Conservation (phyloP, 164 flowering plant genomes). For the Malania oleifera region DNA sequence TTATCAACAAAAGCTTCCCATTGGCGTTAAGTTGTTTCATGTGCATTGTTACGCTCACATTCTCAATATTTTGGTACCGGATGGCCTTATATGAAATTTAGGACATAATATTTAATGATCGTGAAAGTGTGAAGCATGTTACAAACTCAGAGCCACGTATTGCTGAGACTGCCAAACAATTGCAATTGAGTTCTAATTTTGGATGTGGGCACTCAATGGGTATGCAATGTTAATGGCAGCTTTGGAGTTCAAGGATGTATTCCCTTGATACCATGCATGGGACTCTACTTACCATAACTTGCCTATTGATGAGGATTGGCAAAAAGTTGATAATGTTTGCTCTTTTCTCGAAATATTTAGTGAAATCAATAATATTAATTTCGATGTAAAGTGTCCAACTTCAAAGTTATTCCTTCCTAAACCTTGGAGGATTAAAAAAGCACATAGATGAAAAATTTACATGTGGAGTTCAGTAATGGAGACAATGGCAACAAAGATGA, state of each 20-base stretch:
- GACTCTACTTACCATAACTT: not conserved
- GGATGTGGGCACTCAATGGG: not conserved
- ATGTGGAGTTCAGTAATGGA: no score
- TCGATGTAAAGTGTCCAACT: no score
- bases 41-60: not conserved
- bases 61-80: not conserved
- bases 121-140: not conserved
- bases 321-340: not conserved
- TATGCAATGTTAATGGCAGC: not conserved
- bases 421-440: no score
- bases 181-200: not conserved
- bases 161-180: not conserved
- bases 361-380: no score
- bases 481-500: no score
- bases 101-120: not conserved
- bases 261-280: not conserved
- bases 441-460: no score
- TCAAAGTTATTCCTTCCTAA: no score
- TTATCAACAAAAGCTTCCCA: not conserved
- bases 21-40: not conserved
- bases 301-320: not conserved
- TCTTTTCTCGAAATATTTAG: no score
- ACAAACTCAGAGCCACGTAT: not conserved
- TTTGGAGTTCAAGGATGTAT: conserved; percentile 1
- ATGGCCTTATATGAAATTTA: not conserved